Evolutionary conservation across 352 stramenopile species (phyloP).

Genomic region (Pythium folliculosum): DNA sequence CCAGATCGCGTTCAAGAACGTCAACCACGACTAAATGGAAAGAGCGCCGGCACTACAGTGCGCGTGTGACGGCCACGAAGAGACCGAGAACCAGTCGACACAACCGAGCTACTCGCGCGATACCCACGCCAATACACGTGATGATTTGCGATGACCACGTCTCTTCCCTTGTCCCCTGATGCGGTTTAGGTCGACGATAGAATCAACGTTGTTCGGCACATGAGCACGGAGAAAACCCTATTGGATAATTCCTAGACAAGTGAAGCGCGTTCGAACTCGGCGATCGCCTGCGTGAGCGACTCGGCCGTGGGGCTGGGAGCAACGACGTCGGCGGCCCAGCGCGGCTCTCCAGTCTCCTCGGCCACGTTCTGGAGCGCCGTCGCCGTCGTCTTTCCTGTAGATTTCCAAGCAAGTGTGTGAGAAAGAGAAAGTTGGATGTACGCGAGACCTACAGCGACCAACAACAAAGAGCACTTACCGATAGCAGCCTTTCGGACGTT

Average conservation of each 20-base stretch:
- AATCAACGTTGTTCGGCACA: too few species aligned
- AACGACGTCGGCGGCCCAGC: slow-evolving; percentile 58
- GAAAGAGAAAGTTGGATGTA: not conserved
- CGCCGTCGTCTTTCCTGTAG: slow-evolving; percentile 70
- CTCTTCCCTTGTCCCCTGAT: too few species aligned
- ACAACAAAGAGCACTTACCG: slow-evolving; percentile 35
- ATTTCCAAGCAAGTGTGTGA: not conserved
- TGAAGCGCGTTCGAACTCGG: slow-evolving; percentile 33
- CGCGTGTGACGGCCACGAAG: not conserved
- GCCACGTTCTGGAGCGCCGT: slow-evolving; percentile 50
- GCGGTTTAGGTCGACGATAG: too few species aligned
- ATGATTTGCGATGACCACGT: too few species aligned
- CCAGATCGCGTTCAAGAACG: slow-evolving; percentile 44
- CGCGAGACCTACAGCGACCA: too few species aligned
- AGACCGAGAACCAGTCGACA: too few species aligned
- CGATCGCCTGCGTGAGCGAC: slow-evolving; percentile 53
- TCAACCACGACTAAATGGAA: slow-evolving; percentile 50
- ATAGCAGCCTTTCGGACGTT: slow-evolving; percentile 75
- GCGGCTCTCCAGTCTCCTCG: slow-evolving; percentile 34
- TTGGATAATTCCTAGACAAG: not conserved
- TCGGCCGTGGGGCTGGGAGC: slow-evolving; percentile 59
- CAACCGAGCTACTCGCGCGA: too few species aligned
- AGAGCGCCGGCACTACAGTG: too few species aligned
- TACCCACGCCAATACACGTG: too few species aligned
- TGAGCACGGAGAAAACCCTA: too few species aligned